Evolutionary conservation across 768 basidiomycete genomes (phyloP).

Genomic region (Psilocybe azurescens): DNA sequence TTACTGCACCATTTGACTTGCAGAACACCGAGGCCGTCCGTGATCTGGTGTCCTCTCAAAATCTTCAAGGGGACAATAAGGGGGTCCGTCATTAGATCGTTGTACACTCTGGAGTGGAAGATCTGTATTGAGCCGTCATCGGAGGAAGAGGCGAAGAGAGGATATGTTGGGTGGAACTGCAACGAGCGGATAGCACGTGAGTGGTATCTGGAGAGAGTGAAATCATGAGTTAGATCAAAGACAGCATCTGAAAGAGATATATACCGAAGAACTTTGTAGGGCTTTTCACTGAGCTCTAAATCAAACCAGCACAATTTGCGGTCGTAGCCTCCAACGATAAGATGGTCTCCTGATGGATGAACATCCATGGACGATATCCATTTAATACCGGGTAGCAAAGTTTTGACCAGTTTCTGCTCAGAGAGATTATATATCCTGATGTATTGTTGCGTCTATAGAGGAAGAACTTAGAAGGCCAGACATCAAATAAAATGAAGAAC

Average conservation of each 20-base stretch:
- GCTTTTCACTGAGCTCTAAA: slow-evolving; percentile 93
- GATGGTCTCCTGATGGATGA: slow-evolving; percentile 94
- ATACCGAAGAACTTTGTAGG: slow-evolving; percentile 94
- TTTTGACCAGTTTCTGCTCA: slow-evolving; percentile 92
- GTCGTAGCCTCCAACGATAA: slow-evolving; percentile 98
- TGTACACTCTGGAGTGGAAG: slow-evolving; percentile 95
- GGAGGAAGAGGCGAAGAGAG: slow-evolving; percentile 94
- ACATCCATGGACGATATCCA: slow-evolving; percentile 99
- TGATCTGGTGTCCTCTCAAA: slow-evolving; percentile 86
- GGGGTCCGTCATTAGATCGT: slow-evolving; percentile 96
- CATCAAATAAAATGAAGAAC: slow-evolving; percentile 34
- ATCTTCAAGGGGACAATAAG: slow-evolving; percentile 98
- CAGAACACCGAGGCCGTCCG: slow-evolving; percentile 89
- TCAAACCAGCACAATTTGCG: slow-evolving; percentile 99
- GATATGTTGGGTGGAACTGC: slow-evolving; percentile 93
- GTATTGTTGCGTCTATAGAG: slow-evolving; percentile 89
- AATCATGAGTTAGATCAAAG: slow-evolving; percentile 9
- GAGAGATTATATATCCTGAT: slow-evolving; percentile 94
- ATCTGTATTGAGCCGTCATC: slow-evolving; percentile 98
- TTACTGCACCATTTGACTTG: slow-evolving; percentile 88
- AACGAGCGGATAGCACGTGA: slow-evolving; percentile 91
- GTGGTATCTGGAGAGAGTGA: slow-evolving; percentile 72
- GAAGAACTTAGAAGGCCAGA: slow-evolving; percentile 14
- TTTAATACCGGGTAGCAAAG: slow-evolving; percentile 91
- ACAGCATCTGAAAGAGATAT: slow-evolving; percentile 24